Conservation (phyloP, 805 yeast genomes). For the Saccharomycopsis amapae region DNA sequence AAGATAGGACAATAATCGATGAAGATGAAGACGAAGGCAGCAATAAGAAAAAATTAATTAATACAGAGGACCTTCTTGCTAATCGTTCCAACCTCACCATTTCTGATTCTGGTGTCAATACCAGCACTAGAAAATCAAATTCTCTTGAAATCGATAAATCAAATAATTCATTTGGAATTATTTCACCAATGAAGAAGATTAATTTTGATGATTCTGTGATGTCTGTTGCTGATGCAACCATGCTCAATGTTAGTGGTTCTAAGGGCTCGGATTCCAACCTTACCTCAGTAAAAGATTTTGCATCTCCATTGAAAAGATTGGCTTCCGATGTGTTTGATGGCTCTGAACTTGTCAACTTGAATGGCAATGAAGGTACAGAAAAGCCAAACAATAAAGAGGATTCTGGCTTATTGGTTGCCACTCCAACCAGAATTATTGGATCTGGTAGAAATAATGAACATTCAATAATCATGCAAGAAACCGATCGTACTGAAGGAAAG, state of each 20-base stretch:
- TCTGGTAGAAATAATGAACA: background rate
- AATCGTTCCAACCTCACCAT: too few relatives aligned
- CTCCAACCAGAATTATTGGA: background rate
- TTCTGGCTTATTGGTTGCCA: too few relatives aligned
- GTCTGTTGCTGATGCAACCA: background rate
- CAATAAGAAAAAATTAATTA: too few relatives aligned
- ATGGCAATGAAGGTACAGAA: too few relatives aligned
- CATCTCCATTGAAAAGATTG: slow-evolving; percentile 5
- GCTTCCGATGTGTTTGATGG: slow-evolving; percentile 6
- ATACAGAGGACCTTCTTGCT: too few relatives aligned
- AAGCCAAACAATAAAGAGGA: too few relatives aligned
- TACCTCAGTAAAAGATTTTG: background rate
- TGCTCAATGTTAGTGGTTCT: background rate
- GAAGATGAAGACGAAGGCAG: too few relatives aligned
- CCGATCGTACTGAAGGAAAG: too few relatives aligned
- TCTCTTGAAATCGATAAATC: background rate
- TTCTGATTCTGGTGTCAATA: too few relatives aligned
- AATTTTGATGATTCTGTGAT: slow-evolving; percentile 7
- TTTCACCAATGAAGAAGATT: slow-evolving; percentile 11
- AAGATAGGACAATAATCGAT: too few relatives aligned
- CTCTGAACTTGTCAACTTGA: background rate
- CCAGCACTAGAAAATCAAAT: background rate
- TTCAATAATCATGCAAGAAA: too few relatives aligned
- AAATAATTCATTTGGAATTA: background rate
- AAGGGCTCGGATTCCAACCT: background rate